Evolutionary conservation across 2,329 filamentous ascomycete genomes (phyloP).

Genomic region (Scedosporium aurantiacum): DNA sequence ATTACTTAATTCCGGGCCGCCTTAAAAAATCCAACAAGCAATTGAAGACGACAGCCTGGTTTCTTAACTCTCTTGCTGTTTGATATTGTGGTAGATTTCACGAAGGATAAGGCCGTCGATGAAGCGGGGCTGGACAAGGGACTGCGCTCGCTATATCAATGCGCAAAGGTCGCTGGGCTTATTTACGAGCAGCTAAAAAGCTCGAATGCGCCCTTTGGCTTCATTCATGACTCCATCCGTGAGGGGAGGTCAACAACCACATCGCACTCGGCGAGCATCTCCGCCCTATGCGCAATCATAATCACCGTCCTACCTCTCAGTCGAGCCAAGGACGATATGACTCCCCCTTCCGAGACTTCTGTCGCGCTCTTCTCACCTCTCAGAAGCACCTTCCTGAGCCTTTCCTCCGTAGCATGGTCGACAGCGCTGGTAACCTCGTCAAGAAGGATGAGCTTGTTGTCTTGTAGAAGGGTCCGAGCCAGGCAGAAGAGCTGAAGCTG

Average conservation of each 20-base stretch:
- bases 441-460: constrained; percentile 11
- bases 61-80: too few relatives aligned
- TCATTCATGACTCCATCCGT: background rate
- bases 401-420: constrained; percentile 10
- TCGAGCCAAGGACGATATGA: background rate
- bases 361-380: background rate
- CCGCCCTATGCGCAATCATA: constrained; percentile 9
- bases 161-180: too few relatives aligned
- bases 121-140: too few relatives aligned
- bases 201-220: too few relatives aligned
- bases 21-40: too few relatives aligned
- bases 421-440: constrained; percentile 13
- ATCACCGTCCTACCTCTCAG: constrained; percentile 10
- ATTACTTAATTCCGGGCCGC: too few relatives aligned
- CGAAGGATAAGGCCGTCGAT: too few relatives aligned
- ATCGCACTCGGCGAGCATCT: constrained; percentile 1
- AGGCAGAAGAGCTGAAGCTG: constrained; percentile 13
- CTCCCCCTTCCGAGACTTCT: background rate
- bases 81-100: too few relatives aligned
- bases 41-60: too few relatives aligned
- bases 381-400: constrained; percentile 9
- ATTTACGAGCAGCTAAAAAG: too few relatives aligned
- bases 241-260: background rate
- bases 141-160: too few relatives aligned
- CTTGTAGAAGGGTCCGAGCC: constrained; percentile 11